phyloP scores from a whole-genome alignment of 176 grass and related monocot species.

The Oryza brachyantha region DNA sequence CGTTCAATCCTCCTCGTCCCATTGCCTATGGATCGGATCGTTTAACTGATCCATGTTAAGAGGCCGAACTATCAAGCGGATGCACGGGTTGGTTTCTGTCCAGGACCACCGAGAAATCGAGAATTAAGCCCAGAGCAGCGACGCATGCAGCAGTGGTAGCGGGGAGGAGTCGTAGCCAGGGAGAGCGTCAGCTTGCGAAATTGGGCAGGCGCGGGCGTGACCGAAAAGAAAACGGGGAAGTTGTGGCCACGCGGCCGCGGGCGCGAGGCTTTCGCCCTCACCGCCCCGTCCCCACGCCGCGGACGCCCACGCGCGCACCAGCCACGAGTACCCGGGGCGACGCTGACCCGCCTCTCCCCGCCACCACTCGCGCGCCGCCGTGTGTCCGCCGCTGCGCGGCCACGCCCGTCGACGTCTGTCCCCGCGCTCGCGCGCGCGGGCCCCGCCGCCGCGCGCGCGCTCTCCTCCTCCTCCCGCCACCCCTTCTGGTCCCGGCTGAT shows the following conservation, averaged over 20 bases:
- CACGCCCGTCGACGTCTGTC: slow-evolving; percentile 10
- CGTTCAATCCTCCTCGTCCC: background rate
- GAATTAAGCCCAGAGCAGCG: background rate
- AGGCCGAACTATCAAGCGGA: background rate
- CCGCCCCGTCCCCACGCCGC: background rate
- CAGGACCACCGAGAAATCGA: slow-evolving; percentile 2
- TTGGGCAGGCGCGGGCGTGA: background rate
- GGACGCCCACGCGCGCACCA: slow-evolving; percentile 26
- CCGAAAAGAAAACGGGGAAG: background rate
- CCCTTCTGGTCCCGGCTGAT: background rate
- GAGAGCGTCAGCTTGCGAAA: background rate
- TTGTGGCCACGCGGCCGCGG: slow-evolving; percentile 26
- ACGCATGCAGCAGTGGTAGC: too few relatives aligned
- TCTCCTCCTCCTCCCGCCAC: background rate
- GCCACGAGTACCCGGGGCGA: slow-evolving; percentile 33
- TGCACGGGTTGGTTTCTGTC: background rate
- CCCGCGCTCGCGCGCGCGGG: background rate
- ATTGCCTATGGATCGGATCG: background rate
- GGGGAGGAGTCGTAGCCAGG: background rate
- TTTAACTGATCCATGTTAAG: background rate
- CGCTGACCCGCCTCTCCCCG: slow-evolving; percentile 10
- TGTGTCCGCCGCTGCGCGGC: background rate
- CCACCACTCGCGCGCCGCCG: background rate
- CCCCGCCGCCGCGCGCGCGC: slow-evolving; percentile 7
- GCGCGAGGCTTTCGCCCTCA: slow-evolving; percentile 1